These are phyloP conservation scores for Rosa hybrid DNA, from an alignment of 331 rosid genomes.

Conservation along the genomic window DNA sequence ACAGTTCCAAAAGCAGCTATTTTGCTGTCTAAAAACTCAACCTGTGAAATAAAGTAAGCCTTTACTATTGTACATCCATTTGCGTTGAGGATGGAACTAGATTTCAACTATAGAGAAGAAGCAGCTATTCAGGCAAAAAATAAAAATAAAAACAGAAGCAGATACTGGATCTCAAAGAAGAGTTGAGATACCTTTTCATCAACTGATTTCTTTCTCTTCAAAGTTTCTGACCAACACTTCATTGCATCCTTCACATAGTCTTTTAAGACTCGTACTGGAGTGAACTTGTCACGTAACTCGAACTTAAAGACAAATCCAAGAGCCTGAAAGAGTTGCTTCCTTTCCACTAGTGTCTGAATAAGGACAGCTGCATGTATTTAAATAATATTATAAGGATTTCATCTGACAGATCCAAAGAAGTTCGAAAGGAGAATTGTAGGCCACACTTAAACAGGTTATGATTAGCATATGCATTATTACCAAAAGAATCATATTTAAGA, in stretches of 20 bases:
- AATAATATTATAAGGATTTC: background rate
- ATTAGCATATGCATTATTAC: background rate
- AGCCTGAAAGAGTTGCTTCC: conserved; percentile 47
- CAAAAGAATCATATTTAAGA: background rate
- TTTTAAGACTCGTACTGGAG: conserved; percentile 41
- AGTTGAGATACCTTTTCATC: conserved; percentile 37
- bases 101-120: background rate
- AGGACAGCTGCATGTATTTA: conserved; percentile 28
- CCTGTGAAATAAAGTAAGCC: conserved; percentile 31
- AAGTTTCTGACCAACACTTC: background rate
- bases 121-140: background rate
- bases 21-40: conserved; percentile 31
- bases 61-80: background rate
- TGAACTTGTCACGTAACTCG: conserved; percentile 43
- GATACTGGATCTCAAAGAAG: background rate
- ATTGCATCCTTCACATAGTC: conserved; percentile 25
- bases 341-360: conserved; percentile 42
- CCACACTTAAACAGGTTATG: background rate
- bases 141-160: background rate
- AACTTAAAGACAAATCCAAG: conserved; percentile 55
- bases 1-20: conserved; percentile 30
- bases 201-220: conserved; percentile 20
- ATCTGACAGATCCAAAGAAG: conserved; percentile 15
- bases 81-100: background rate
- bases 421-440: background rate